phyloP scores from a whole-genome alignment of 805 yeast species.

The Saturnispora ahearnii region DNA sequence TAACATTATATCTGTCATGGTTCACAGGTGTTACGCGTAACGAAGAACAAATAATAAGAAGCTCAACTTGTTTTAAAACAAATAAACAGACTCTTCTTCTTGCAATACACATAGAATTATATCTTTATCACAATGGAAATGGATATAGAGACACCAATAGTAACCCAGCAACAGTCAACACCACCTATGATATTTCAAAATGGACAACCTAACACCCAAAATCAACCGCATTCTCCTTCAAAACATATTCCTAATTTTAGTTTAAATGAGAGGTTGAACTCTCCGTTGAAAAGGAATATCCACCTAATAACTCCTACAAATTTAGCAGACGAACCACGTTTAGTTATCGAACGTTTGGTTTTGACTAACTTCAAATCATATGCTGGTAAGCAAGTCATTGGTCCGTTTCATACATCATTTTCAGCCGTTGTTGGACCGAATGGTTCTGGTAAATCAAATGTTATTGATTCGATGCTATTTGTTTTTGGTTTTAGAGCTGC shows the following conservation, averaged over 20 bases:
- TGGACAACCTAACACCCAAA: not conserved
- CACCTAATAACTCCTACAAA: constrained; percentile 1
- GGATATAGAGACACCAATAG: not conserved
- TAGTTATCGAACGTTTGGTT: constrained; percentile 67
- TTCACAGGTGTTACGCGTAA: not conserved
- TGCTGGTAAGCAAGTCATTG: constrained; percentile 87
- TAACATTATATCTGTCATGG: not conserved
- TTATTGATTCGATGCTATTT: constrained; percentile 96
- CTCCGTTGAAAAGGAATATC: not conserved
- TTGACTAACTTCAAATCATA: constrained; percentile 88
- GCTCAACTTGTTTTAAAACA: too few species aligned
- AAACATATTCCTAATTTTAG: not conserved
- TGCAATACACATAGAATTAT: too few species aligned
- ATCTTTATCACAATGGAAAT: not conserved
- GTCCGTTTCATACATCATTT: constrained; percentile 90
- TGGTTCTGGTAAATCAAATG: constrained; percentile 95
- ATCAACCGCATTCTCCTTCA: not conserved
- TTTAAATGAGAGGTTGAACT: constrained; percentile 1
- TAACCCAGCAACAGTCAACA: not conserved
- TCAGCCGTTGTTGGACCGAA: constrained; percentile 98
- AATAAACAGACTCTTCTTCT: too few species aligned
- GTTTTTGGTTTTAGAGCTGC: constrained; percentile 96
- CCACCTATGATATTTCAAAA: not conserved
- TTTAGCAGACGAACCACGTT: constrained; percentile 31
- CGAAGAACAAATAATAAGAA: too few species aligned